Base-by-base conservation (phyloP, 2,329 filamentous ascomycete species). In the Phialophora chinensis region DNA sequence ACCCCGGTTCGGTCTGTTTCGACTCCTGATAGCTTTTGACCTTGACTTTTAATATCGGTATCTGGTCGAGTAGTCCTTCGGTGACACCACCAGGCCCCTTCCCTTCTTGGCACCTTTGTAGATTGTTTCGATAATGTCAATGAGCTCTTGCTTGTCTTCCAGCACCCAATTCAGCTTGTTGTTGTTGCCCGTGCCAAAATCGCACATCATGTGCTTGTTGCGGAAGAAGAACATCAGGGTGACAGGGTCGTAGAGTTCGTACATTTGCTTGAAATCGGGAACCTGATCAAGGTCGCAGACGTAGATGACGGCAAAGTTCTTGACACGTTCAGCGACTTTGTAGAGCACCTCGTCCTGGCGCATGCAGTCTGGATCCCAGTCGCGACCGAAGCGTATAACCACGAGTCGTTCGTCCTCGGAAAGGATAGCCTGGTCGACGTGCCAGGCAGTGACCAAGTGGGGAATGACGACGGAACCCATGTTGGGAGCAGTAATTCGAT, bases 61-160 rank as follows among this genome's bases (percentile, higher is more conserved):
- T 74, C 88, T 83, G 1, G 89, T 91, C 42, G 87, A 90, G 74
- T 90, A 90, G 75, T 85, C 93, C 84, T 98, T 99, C 0, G 94
- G 95, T 76, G 92, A 96, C 72, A 98, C 93, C 49, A 99, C 95
- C 73, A 99, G 81, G 90, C 96, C 95, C 61, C 94, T 85, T 0
- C 96, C 95, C 83, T 99, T 99, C 86, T 97, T 98, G 35, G 95
- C 95, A n/a, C 95, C 95, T 66, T 93, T 89, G 78, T 98, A 99
- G 68, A 99, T 93, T 4, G 93, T 97, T 84, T 99, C 95, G 76
- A 98, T 89, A 72, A 99, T 99, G 80, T 99, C 95, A 75, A 99
- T 96, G 75, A 99, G 84, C 82, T 99, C 95, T 79, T 98, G 94
- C 82, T 99, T 98, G 77, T 99, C 94, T 80, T 98, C 93, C 61